These are phyloP conservation scores for Suillus subaureus DNA, from an alignment of 768 basidiomycete species.

Conservation along the genomic window DNA sequence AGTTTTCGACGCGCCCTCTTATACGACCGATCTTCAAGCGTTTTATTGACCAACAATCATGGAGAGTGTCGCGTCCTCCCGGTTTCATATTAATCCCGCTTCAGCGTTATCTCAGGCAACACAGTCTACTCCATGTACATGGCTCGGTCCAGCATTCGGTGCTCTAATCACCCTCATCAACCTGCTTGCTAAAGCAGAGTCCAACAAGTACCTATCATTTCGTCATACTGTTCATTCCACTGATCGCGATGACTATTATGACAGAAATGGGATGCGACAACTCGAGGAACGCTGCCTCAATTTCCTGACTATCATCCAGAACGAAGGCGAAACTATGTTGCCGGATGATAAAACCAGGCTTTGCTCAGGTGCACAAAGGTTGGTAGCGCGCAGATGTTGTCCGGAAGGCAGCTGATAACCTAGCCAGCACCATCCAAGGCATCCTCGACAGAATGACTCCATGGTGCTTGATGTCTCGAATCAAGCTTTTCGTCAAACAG, in stretches of 20 bases:
- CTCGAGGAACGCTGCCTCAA: constrained; percentile 49
- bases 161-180: constrained; percentile 45
- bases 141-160: constrained; percentile 44
- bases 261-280: constrained; percentile 45
- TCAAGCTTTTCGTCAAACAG: constrained; percentile 50
- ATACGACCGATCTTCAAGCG: background rate
- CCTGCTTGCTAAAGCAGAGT: constrained; percentile 47
- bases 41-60: background rate
- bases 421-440: constrained; percentile 31
- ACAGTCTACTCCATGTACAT: constrained; percentile 51
- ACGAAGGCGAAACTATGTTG: constrained; percentile 31
- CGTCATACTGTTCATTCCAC: background rate
- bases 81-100: background rate
- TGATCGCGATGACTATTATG: constrained; percentile 2
- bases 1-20: background rate
- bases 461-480: constrained; percentile 44
- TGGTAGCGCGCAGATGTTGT: constrained; percentile 12
- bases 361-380: constrained; percentile 36
- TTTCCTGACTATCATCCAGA: constrained; percentile 42
- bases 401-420: background rate
- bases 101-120: constrained; percentile 30
- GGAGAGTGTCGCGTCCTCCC: background rate
- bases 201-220: constrained; percentile 44
- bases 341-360: constrained; percentile 35
- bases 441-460: constrained; percentile 44